Evolutionary conservation across 129 eudicot species (phyloP).

Genomic region (Flaveria bidentis): DNA sequence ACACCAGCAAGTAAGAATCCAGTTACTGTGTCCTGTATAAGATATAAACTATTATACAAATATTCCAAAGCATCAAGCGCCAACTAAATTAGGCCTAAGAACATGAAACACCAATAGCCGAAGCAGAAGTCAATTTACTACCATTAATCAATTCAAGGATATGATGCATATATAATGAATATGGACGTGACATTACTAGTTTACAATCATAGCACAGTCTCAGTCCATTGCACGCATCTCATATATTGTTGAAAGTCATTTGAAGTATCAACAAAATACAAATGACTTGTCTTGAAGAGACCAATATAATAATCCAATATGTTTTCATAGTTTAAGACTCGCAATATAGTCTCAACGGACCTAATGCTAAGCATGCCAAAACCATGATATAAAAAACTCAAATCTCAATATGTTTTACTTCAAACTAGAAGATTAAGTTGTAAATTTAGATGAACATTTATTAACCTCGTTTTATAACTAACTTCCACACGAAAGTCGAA

Average conservation of each 20-base stretch:
- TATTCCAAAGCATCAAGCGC: neutral
- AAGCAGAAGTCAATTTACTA: conserved; percentile 3
- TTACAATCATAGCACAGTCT: neutral
- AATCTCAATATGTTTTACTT: neutral
- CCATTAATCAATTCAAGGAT: neutral
- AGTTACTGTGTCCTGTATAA: conserved; percentile 82
- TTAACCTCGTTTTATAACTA: neutral
- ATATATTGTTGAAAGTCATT: neutral
- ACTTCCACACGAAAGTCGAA: neutral
- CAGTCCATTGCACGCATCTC: conserved; percentile 12
- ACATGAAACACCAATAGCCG: neutral
- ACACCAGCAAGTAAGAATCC: conserved; percentile 97
- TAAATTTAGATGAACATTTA: neutral
- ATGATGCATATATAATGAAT: neutral
- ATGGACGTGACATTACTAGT: neutral
- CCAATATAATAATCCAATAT: conserved; percentile 8
- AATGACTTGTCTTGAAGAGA: neutral
- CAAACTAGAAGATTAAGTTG: neutral
- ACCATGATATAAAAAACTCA: neutral
- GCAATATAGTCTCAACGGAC: neutral
- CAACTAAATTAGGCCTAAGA: no score
- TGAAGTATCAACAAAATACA: neutral
- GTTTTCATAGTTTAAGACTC: neutral
- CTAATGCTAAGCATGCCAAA: neutral
- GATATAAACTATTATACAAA: conserved; percentile 5